These are phyloP conservation scores for Hymenoscyphus fructigenus DNA, from an alignment of 2,329 filamentous ascomycete species.

Conservation along the genomic window DNA sequence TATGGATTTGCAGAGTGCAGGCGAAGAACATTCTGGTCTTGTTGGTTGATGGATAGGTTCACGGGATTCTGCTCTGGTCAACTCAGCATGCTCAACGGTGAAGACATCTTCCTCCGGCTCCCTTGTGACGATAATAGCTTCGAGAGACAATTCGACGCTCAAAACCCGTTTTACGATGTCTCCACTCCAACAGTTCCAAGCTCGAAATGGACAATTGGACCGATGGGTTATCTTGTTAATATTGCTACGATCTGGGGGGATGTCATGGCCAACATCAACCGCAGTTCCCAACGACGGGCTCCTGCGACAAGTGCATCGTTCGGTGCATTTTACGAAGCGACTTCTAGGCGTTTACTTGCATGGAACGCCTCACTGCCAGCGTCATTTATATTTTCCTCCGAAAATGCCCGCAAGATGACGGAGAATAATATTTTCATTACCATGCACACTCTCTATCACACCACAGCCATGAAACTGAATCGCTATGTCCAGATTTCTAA, in stretches of 20 bases:
- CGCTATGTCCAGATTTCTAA: conserved; percentile 52
- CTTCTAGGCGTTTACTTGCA: conserved; percentile 51
- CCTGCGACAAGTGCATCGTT: conserved; percentile 35
- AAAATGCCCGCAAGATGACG: conserved; percentile 58
- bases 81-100: conserved; percentile 56
- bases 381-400: conserved; percentile 51
- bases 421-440: conserved; percentile 57
- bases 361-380: conserved; percentile 59
- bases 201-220: conserved; percentile 35
- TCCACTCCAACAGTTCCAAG: conserved; percentile 43
- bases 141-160: conserved; percentile 56
- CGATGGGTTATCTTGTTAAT: conserved; percentile 60
- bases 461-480: conserved; percentile 63
- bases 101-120: conserved; percentile 66
- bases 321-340: conserved; percentile 50
- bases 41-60: conserved; percentile 68
- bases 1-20: conserved; percentile 63
- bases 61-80: conserved; percentile 57
- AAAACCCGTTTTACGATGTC: conserved; percentile 61
- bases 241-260: conserved; percentile 66
- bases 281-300: conserved; percentile 39
- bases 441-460: conserved; percentile 67
- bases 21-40: conserved; percentile 70
- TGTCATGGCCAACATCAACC: conserved; percentile 59
- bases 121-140: conserved; percentile 62